Evolutionary conservation across 2,329 filamentous ascomycete genomes (phyloP).

Genomic region (Raffaelea deltoideospora): DNA sequence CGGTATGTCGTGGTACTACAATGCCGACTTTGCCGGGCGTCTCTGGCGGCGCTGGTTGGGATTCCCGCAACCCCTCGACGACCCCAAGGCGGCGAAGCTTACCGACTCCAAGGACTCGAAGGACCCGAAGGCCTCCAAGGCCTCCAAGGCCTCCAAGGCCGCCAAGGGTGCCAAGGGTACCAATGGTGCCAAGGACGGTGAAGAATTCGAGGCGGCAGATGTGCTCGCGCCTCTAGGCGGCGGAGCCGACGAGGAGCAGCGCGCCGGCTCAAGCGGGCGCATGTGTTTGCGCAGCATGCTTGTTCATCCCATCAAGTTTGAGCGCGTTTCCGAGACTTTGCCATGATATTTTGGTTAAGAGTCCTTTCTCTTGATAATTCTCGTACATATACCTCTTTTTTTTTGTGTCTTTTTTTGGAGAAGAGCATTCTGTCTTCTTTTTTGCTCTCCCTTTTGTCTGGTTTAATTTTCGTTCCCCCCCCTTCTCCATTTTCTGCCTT

Average conservation of each 20-base stretch:
- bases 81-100: slow-evolving; percentile 2
- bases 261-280: slow-evolving; percentile 44
- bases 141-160: slow-evolving; percentile 25
- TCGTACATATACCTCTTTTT: too few relatives aligned
- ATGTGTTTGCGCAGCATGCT: slow-evolving; percentile 71
- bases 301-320: slow-evolving; percentile 65
- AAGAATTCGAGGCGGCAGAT: slow-evolving; percentile 12
- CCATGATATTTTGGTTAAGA: too few relatives aligned
- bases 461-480: not conserved
- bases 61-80: slow-evolving; percentile 27
- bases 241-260: slow-evolving; percentile 31
- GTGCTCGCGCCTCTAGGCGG: slow-evolving; percentile 13
- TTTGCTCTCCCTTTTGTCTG: not conserved
- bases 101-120: not conserved
- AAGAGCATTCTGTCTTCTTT: not conserved
- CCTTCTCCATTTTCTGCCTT: too few relatives aligned
- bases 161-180: too few relatives aligned
- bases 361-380: too few relatives aligned
- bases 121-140: slow-evolving; percentile 19
- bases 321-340: slow-evolving; percentile 19
- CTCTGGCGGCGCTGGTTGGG: slow-evolving; percentile 68
- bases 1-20: slow-evolving; percentile 75
- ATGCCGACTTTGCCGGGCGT: slow-evolving; percentile 60
- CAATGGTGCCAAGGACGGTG: too few relatives aligned
- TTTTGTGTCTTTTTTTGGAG: too few relatives aligned